These are phyloP conservation scores for Porphyrellus cyaneotinctus DNA, from an alignment of 768 basidiomycete genomes.

Conservation along the genomic window DNA sequence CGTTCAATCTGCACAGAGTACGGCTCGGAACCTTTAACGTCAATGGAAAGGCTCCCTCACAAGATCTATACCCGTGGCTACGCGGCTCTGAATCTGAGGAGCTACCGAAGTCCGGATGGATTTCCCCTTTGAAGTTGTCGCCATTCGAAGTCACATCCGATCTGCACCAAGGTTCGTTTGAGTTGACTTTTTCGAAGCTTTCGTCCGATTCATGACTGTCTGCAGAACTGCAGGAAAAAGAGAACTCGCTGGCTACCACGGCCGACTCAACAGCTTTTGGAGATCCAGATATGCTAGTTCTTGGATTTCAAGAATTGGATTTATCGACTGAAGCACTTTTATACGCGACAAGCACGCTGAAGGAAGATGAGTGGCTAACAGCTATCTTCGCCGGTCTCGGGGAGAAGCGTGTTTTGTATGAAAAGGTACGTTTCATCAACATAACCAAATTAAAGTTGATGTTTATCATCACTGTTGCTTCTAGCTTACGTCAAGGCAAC, in stretches of 20 bases:
- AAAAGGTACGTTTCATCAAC: conserved; percentile 47
- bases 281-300: conserved; percentile 66
- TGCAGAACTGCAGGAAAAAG: conserved; percentile 11
- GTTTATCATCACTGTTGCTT: neutral
- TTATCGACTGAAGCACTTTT: conserved; percentile 73
- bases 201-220: neutral
- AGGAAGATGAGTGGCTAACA: conserved; percentile 67
- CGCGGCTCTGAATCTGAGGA: conserved; percentile 23
- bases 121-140: conserved; percentile 37
- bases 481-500: conserved; percentile 73
- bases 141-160: conserved; percentile 30
- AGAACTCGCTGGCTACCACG: neutral
- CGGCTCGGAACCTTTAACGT: conserved; percentile 83
- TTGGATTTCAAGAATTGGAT: conserved; percentile 81
- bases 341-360: conserved; percentile 56
- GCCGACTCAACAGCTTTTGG: conserved; percentile 22
- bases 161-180: conserved; percentile 21
- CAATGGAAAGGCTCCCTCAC: conserved; percentile 70
- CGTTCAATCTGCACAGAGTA: conserved; percentile 38
- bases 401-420: conserved; percentile 56
- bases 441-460: neutral
- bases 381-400: conserved; percentile 71
- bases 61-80: conserved; percentile 69
- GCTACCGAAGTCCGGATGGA: conserved; percentile 14
- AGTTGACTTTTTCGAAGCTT: neutral